A percentile compares a stretch with the other conserved stretches of the same genome.
Conservation (phyloP, 805 yeast species). For the Barnettozyma populi region DNA sequence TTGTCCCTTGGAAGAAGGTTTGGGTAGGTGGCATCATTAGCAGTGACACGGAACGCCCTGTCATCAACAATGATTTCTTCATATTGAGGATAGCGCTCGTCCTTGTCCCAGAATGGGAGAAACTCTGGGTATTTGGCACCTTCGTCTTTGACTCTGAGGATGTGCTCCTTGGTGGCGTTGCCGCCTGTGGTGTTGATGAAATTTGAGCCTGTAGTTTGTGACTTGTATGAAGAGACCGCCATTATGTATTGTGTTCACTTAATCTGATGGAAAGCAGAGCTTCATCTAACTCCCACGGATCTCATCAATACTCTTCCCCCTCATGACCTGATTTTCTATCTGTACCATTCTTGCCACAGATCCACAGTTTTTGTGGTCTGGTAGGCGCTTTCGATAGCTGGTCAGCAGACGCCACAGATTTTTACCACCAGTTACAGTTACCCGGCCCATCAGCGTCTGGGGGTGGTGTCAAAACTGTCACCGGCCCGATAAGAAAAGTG, state of each 20-base stretch:
- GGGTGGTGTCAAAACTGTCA: no score
- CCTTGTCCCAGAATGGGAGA: conserved; percentile 26
- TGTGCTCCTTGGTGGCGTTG: conserved; percentile 1
- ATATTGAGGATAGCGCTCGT: conserved; percentile 19
- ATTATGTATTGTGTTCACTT: not conserved
- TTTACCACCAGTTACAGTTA: no score
- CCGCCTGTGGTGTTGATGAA: conserved; percentile 7
- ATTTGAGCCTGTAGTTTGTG: conserved; percentile 13
- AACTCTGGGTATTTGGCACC: conserved; percentile 26
- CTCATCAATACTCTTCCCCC: no score
- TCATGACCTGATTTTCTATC: no score
- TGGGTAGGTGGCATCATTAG: conserved; percentile 16
- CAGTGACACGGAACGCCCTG: conserved; percentile 16
- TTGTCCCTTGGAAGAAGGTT: conserved; percentile 21
- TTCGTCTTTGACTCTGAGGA: conserved; percentile 8
- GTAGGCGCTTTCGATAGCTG: no score
- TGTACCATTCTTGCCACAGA: no score
- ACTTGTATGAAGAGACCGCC: conserved; percentile 10
- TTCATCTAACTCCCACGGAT: no score
- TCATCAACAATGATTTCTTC: conserved; percentile 6
- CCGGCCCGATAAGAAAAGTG: no score
- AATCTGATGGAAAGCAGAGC: no score
- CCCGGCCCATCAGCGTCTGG: no score
- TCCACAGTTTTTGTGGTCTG: no score
- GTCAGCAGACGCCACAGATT: no score